These are phyloP conservation scores for Orbilia javanica DNA, from an alignment of 2,329 filamentous ascomycete genomes.

Conservation along the genomic window DNA sequence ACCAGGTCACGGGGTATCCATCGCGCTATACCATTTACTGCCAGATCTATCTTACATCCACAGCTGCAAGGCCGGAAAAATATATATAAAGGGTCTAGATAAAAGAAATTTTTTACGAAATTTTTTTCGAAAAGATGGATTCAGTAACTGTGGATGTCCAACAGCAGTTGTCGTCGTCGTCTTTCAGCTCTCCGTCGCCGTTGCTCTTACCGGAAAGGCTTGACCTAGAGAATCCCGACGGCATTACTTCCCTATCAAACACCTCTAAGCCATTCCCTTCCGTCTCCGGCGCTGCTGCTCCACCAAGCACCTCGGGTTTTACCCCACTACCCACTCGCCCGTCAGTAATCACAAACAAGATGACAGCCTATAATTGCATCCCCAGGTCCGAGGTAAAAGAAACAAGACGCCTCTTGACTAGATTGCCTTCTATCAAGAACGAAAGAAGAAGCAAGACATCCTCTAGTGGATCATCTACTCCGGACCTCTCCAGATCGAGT, in stretches of 20 bases:
- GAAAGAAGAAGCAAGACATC: slow-evolving; percentile 43
- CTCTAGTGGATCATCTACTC: slow-evolving; percentile 51
- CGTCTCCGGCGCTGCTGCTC: slow-evolving; percentile 13
- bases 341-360: slow-evolving; percentile 58
- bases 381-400: slow-evolving; percentile 38
- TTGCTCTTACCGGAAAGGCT: slow-evolving; percentile 56
- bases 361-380: slow-evolving; percentile 56
- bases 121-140: slow-evolving; percentile 40
- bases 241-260: slow-evolving; percentile 45
- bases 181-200: slow-evolving; percentile 48
- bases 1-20: slow-evolving; percentile 58
- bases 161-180: slow-evolving; percentile 28
- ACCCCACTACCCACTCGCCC: slow-evolving; percentile 53
- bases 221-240: slow-evolving; percentile 42
- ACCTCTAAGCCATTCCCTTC: slow-evolving; percentile 13
- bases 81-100: slow-evolving; percentile 35
- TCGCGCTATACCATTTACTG: slow-evolving; percentile 38
- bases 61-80: slow-evolving; percentile 21
- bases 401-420: slow-evolving; percentile 43
- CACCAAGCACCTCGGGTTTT: slow-evolving; percentile 32
- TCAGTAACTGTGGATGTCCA: slow-evolving; percentile 28
- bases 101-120: slow-evolving; percentile 31
- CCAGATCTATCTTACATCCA: slow-evolving; percentile 33
- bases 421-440: slow-evolving; percentile 54
- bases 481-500: slow-evolving; percentile 52